phyloP scores from a whole-genome alignment of 495 filamentous ascomycete species.

The Hypoxylon trugodes region DNA sequence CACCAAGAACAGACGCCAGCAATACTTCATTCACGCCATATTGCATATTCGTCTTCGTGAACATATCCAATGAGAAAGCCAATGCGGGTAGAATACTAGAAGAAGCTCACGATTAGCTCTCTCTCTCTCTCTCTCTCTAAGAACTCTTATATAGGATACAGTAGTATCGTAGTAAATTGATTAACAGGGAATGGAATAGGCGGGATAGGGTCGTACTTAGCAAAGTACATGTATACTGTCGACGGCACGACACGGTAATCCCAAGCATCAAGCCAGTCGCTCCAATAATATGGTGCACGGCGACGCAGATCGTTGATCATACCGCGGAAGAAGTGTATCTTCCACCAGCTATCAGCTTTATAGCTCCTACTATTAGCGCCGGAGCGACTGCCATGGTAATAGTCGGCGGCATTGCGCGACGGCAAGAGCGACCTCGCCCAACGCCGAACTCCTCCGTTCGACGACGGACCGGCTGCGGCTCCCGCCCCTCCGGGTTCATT shows the following conservation, averaged over 20 bases:
- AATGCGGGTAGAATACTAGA: constrained; percentile 79
- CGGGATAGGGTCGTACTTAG: constrained; percentile 66
- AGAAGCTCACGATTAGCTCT: constrained; percentile 23
- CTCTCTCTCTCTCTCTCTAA: neutral
- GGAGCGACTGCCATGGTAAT: constrained; percentile 1
- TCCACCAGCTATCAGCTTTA: constrained; percentile 61
- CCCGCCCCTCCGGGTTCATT: constrained; percentile 19
- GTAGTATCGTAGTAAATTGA: neutral
- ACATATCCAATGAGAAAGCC: constrained; percentile 89
- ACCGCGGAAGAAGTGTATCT: constrained; percentile 66
- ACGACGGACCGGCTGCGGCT: constrained; percentile 3
- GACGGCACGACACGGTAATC: constrained; percentile 83
- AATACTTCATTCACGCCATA: constrained; percentile 89
- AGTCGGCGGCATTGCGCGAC: constrained; percentile 18
- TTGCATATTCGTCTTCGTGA: constrained; percentile 76
- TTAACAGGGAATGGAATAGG: neutral
- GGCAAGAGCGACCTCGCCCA: constrained; percentile 27
- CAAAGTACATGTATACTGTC: constrained; percentile 91
- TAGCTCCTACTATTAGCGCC: neutral
- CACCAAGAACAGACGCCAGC: constrained; percentile 77
- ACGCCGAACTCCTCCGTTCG: constrained; percentile 19
- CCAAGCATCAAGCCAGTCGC: constrained; percentile 85
- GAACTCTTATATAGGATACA: neutral
- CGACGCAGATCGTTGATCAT: constrained; percentile 80
- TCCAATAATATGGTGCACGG: constrained; percentile 76